A percentile compares a stretch with the other conserved stretches of the same genome.
These are phyloP conservation scores for Solanum clarkiae DNA, from an alignment of 257 asterid species.

Conservation along the genomic window DNA sequence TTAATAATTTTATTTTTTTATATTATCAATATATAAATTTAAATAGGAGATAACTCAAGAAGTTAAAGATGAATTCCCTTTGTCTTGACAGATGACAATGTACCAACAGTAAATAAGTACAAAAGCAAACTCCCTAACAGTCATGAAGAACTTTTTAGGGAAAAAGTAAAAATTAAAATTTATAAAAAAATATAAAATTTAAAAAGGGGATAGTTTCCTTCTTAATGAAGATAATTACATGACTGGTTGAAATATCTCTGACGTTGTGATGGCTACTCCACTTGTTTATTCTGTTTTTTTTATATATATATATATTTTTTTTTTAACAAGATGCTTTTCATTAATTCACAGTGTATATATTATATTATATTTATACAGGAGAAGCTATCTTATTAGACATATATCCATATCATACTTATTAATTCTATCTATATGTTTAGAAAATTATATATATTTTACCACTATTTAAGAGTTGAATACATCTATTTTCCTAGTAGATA, in stretches of 20 bases:
- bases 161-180: neutral
- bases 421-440: too few relatives aligned
- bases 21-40: neutral
- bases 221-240: neutral
- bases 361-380: too few relatives aligned
- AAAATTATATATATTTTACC: too few relatives aligned
- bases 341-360: neutral
- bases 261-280: neutral
- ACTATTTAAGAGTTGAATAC: too few relatives aligned
- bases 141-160: neutral
- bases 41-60: neutral
- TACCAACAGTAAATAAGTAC: neutral
- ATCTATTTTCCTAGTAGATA: too few relatives aligned
- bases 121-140: neutral
- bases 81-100: neutral
- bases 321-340: neutral
- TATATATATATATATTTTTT: neutral
- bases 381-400: too few relatives aligned
- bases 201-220: neutral
- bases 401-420: too few relatives aligned
- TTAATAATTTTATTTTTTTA: neutral
- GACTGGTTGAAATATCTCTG: neutral
- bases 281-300: neutral
- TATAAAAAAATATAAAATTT: neutral
- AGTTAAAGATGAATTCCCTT: neutral